Evolutionary conservation across 768 basidiomycete species (phyloP), one percentile per base, ranked within the genome.

Genomic region (Termitomyces sp.): DNA sequence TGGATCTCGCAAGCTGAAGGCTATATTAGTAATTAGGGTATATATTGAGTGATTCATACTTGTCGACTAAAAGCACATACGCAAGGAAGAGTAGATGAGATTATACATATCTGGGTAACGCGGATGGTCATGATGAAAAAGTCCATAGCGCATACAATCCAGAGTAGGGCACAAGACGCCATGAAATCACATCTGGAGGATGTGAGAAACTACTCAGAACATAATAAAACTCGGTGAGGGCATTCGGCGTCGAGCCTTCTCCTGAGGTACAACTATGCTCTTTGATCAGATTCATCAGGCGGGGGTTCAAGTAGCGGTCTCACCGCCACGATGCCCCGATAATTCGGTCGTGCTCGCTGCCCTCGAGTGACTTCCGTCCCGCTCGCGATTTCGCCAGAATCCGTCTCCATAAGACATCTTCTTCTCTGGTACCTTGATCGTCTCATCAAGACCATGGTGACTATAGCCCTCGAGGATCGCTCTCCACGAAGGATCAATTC

Each of bases 401-500:
- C 67, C 67, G 21, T 72, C 69, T 47, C 66, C 65, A 51, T 73
- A 71, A 47, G 69, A 66, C 45, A 64, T 62, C 38, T 71, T 66
- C 49, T 68, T 68, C 38, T 65, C 63, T n/a, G 67, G 59, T 16
- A 58, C 64, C 48, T 66, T 68, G 31, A 59, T 66, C 17, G 69
- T 61, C 25, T 49, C 44, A 32, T 53, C 27, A 38, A 56, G 44
- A 29, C 37, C 46, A 27, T 25, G 21, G 19, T 54, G 42, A 4
- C 66, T 63, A 51, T 72, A 66, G 19, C 67, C 69, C 55, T 72
- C 68, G 56, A 75, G 61, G 47, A 76, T 72, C 38, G 66, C 64
- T 58, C 73, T 77, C 84, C 84, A 86, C 27, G 79, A 75, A 0
- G 78, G 75, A 46, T 84, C 81, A 40, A 83, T 71, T 58, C 77